phyloP scores from a whole-genome alignment of 2,329 filamentous ascomycete species.

The Arthrobotrys iridis region DNA sequence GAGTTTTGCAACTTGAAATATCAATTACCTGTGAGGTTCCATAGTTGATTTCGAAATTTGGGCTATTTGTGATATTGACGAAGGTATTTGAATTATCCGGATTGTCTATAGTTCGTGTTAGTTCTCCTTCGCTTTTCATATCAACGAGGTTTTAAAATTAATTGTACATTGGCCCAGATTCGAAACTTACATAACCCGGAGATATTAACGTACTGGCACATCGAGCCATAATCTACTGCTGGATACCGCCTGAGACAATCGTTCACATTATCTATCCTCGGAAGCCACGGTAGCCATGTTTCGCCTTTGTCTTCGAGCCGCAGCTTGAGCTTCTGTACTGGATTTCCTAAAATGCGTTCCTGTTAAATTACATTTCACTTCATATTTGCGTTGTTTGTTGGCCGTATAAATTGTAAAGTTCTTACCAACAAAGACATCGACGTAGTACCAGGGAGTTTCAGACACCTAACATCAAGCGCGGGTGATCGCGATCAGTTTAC shows the following conservation, averaged over 20 bases:
- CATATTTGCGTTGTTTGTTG: slow-evolving; percentile 20
- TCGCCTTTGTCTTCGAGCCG: slow-evolving; percentile 34
- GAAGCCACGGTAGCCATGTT: slow-evolving; percentile 41
- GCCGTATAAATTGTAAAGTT: background rate
- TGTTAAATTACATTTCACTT: background rate
- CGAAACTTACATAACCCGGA: slow-evolving; percentile 34
- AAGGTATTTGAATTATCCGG: slow-evolving; percentile 11
- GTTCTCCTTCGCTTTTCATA: background rate
- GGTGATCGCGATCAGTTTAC: slow-evolving; percentile 20
- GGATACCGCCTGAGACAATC: slow-evolving; percentile 27
- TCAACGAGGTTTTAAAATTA: background rate
- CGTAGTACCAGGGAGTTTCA: slow-evolving; percentile 44
- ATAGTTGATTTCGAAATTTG: slow-evolving; percentile 19
- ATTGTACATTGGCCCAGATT: background rate
- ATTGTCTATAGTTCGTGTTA: slow-evolving; percentile 11
- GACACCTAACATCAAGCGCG: slow-evolving; percentile 17
- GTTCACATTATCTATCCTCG: slow-evolving; percentile 21
- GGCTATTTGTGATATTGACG: slow-evolving; percentile 29
- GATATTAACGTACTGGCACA: slow-evolving; percentile 42
- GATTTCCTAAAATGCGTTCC: slow-evolving; percentile 18
- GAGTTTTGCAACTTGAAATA: background rate
- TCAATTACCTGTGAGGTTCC: slow-evolving; percentile 16
- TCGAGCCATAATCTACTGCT: background rate
- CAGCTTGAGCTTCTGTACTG: slow-evolving; percentile 31
- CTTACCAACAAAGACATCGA: slow-evolving; percentile 46